These are phyloP conservation scores for Monascus purpureus DNA, from an alignment of 495 filamentous ascomycete species.

Conservation along the genomic window DNA sequence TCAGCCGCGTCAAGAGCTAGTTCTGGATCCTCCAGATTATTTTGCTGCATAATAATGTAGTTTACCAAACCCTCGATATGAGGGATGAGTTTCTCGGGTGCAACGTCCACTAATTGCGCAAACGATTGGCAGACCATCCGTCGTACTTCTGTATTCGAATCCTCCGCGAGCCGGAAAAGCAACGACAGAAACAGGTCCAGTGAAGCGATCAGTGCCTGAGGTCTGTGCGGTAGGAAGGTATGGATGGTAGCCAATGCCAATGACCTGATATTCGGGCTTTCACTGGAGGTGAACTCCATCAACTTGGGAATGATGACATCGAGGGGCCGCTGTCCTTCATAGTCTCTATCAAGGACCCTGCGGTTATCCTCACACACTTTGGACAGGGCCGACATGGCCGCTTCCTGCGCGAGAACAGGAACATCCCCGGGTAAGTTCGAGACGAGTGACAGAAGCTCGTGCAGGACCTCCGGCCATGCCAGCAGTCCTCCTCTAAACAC, in stretches of 20 bases:
- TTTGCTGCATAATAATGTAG: conserved; percentile 84
- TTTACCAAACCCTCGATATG: conserved; percentile 82
- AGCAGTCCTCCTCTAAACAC: conserved; percentile 72
- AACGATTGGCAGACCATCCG: conserved; percentile 89
- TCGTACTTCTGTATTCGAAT: conserved; percentile 63
- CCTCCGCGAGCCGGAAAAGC: conserved; percentile 66
- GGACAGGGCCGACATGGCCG: conserved; percentile 78
- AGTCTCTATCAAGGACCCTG: conserved; percentile 70
- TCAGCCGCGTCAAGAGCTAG: conserved; percentile 90
- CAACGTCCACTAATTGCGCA: conserved; percentile 79
- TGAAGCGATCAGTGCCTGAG: conserved; percentile 58
- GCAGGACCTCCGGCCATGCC: conserved; percentile 81
- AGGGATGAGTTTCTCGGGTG: conserved; percentile 77
- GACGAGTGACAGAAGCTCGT: conserved; percentile 63
- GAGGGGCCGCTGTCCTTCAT: conserved; percentile 72
- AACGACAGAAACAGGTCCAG: conserved; percentile 70
- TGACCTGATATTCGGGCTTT: conserved; percentile 58
- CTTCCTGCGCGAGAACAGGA: conserved; percentile 64
- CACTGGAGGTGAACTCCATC: conserved; percentile 67
- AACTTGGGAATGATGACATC: conserved; percentile 84
- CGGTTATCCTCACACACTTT: conserved; percentile 97
- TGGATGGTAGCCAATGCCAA: conserved; percentile 75
- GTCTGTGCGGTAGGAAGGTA: conserved; percentile 72
- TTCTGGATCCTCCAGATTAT: conserved; percentile 71
- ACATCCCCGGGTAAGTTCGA: conserved; percentile 55